Evolutionary conservation across 208 protist genomes (phyloP).

Genomic region (Leishmania aethiopica): DNA sequence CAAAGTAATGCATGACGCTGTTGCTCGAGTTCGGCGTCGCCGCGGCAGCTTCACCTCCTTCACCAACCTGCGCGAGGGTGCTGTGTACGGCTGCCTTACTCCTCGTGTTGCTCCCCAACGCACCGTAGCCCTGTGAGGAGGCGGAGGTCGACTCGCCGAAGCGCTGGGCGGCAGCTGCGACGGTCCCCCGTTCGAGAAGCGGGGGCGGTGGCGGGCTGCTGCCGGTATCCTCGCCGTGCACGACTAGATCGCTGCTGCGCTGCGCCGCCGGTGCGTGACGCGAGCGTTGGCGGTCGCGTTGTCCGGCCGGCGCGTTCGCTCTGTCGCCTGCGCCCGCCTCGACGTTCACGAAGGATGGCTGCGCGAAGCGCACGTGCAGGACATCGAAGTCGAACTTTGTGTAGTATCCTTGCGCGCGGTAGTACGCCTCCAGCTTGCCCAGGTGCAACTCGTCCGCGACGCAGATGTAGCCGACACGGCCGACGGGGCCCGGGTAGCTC

Average conservation of each 20-base stretch:
- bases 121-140: neutral
- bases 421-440: slow-evolving; percentile 63
- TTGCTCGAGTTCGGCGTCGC: neutral
- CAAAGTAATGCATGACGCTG: slow-evolving; percentile 40
- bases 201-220: neutral
- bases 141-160: neutral
- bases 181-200: neutral
- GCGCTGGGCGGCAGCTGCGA: neutral
- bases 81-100: neutral
- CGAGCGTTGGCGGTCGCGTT: slow-evolving; percentile 9
- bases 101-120: neutral
- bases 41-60: slow-evolving; percentile 23
- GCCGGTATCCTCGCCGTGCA: neutral
- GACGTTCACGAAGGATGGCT: slow-evolving; percentile 26
- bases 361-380: slow-evolving; percentile 71
- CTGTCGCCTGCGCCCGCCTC: neutral
- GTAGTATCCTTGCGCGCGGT: slow-evolving; percentile 65
- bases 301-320: neutral
- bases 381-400: slow-evolving; percentile 85
- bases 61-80: neutral
- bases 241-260: neutral
- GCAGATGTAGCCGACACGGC: slow-evolving; percentile 75
- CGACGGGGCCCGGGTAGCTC: slow-evolving; percentile 26
- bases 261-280: slow-evolving; percentile 3
- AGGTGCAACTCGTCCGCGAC: slow-evolving; percentile 77